Evolutionary conservation across 2,329 filamentous ascomycete genomes (phyloP).

Genomic region (Zymoseptoria brevis): DNA sequence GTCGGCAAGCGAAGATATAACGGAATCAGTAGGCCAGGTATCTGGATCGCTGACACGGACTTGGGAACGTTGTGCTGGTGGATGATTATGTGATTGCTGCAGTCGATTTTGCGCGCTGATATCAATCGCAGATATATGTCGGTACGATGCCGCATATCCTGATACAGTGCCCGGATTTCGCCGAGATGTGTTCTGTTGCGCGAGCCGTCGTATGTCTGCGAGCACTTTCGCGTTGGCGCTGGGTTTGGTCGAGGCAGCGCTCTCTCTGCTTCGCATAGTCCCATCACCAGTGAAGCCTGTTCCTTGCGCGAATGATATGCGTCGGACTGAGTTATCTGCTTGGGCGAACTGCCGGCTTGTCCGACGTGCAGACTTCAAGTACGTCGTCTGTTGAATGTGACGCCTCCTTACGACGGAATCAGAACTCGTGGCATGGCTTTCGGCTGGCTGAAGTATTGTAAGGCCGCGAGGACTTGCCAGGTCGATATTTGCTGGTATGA

Average conservation of each 20-base stretch:
- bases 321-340: background rate
- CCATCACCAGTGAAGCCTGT: conserved; percentile 10
- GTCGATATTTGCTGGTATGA: background rate
- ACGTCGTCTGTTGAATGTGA: background rate
- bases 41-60: conserved; percentile 1
- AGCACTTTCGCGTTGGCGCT: conserved; percentile 20
- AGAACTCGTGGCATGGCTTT: conserved; percentile 7
- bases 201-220: conserved; percentile 19
- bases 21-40: conserved; percentile 20
- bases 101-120: background rate
- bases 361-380: background rate
- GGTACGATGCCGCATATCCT: conserved; percentile 3
- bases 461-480: background rate
- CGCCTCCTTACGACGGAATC: background rate
- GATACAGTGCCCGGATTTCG: conserved; percentile 7
- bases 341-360: background rate
- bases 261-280: conserved; percentile 2
- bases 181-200: background rate
- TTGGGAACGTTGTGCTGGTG: conserved; percentile 6
- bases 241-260: background rate
- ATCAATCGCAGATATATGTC: background rate
- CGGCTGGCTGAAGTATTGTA: background rate
- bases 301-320: conserved; percentile 7
- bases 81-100: background rate
- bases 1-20: conserved; percentile 6